Base-by-base conservation (phyloP, 352 stramenopile species). In the Albugo laibachii region DNA sequence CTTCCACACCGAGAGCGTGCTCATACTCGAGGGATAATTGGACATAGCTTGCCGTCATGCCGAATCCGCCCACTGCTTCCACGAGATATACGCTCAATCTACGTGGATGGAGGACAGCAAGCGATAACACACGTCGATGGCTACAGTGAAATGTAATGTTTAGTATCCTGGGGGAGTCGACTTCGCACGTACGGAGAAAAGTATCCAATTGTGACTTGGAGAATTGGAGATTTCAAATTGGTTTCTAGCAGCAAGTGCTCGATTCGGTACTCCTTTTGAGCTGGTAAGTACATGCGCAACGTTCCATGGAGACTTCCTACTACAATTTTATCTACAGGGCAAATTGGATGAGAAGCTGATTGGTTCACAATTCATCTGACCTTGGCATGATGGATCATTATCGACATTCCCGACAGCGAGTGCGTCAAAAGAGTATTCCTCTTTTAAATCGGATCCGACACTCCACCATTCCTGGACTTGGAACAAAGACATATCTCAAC, bases 161-260 rank as follows among this genome's bases (percentile, higher is more conserved):
- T 42, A 49, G 11, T 37, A 46, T 39, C n/a, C 41, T 11, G 11
- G 11, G n/a, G 43, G 43, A 36, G 43, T 49, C 31, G 52, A 36
- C n/a, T 48, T 11, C 10, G 5, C n/a, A 66, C 71, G 47, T 63
- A 89, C 69, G 77, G 74, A 20, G 89, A 58, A 54, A 94, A 95
- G 48, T 73, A 68, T 24, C 83, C 83, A 5, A 93, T 50, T 13
- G 55, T 65, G n/a, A 95, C 38, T 56, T 94, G 83, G 36, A 95
- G 53, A 41, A 95, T 88, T 4, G 84, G 81, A 31, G 67, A 57
- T n/a, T 64, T 69, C 19, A 95, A 60, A 24, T 83, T 75, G 47
- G 89, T 64, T 52, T 95, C 84, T 16, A 94, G 55, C 48, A 95
- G 54, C 50, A 95, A 63, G 48, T 95, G 67, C 49, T 95, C 83